Conservation (phyloP, 257 asterid species). For the Petunia axillaris region DNA sequence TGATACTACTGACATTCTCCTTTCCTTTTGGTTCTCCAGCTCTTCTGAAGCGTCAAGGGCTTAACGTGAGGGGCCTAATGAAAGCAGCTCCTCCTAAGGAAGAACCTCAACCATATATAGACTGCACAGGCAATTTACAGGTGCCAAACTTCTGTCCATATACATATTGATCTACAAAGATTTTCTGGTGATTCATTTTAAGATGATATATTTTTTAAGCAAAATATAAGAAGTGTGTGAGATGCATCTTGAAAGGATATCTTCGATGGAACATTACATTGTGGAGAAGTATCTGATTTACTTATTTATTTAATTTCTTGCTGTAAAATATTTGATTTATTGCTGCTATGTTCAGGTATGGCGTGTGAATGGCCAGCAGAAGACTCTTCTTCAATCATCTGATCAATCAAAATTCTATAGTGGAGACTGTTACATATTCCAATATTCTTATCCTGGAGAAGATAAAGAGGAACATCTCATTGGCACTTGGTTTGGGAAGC, state of each 20-base stretch:
- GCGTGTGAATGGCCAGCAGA: constrained; percentile 88
- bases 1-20: constrained; percentile 27
- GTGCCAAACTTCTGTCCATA: constrained; percentile 45
- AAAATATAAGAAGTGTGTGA: constrained; percentile 4
- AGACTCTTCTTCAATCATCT: constrained; percentile 66
- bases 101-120: constrained; percentile 80
- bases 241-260: constrained; percentile 7
- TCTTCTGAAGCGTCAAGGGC: constrained; percentile 94
- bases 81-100: constrained; percentile 93
- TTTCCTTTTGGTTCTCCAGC: constrained; percentile 51
- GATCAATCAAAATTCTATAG: constrained; percentile 91
- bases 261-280: neutral
- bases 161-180: neutral
- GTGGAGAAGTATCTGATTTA: neutral
- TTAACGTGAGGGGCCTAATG: constrained; percentile 88
- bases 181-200: constrained; percentile 12
- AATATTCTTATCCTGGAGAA: constrained; percentile 92
- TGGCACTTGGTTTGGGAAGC: constrained; percentile 97
- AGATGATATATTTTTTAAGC: neutral
- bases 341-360: constrained; percentile 67
- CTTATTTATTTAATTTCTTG: neutral
- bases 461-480: constrained; percentile 84
- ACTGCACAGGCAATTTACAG: constrained; percentile 95
- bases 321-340: constrained; percentile 25
- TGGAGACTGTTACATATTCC: constrained; percentile 96